A percentile compares a stretch with the other conserved stretches of the same genome.
Evolutionary conservation across 2,329 filamentous ascomycete genomes (phyloP).

Genomic region (Oidium heveae): DNA sequence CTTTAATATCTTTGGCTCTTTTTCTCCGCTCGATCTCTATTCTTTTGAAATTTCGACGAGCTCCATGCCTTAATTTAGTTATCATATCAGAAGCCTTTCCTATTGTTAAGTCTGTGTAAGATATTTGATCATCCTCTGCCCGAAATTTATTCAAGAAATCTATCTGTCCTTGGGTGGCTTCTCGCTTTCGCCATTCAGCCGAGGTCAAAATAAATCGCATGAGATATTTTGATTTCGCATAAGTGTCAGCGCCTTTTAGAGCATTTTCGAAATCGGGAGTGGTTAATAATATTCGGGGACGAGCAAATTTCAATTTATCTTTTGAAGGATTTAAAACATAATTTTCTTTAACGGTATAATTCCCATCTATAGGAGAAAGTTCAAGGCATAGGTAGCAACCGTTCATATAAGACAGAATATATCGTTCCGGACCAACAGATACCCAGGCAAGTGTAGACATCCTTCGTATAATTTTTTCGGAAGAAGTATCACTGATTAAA

Average conservation of each 20-base stretch:
- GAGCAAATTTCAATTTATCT: constrained; percentile 25
- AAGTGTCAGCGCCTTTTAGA: constrained; percentile 67
- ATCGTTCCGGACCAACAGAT: constrained; percentile 41
- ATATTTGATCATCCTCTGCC: constrained; percentile 26
- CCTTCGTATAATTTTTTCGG: constrained; percentile 52
- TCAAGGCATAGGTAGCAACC: neutral
- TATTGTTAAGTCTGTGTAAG: constrained; percentile 36
- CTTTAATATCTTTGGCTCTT: constrained; percentile 16
- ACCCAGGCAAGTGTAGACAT: constrained; percentile 68
- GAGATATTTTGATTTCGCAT: constrained; percentile 40
- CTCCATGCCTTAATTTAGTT: constrained; percentile 70
- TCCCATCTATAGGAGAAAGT: constrained; percentile 1
- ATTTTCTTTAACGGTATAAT: constrained; percentile 4
- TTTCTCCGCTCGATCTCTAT: constrained; percentile 26
- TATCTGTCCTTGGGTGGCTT: constrained; percentile 40
- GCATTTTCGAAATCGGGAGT: constrained; percentile 45
- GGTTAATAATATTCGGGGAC: constrained; percentile 41
- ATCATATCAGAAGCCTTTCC: constrained; percentile 78
- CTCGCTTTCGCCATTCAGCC: constrained; percentile 42
- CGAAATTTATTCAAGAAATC: constrained; percentile 43
- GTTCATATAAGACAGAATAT: constrained; percentile 26
- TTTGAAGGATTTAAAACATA: constrained; percentile 16
- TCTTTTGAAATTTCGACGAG: constrained; percentile 33
- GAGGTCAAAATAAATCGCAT: constrained; percentile 37
- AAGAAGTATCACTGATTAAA: constrained; percentile 56